A percentile compares a stretch with the other conserved stretches of the same genome.
Evolutionary conservation across 1,284 basidiomycete species (phyloP).

Genomic region (Tylopilus sp.): DNA sequence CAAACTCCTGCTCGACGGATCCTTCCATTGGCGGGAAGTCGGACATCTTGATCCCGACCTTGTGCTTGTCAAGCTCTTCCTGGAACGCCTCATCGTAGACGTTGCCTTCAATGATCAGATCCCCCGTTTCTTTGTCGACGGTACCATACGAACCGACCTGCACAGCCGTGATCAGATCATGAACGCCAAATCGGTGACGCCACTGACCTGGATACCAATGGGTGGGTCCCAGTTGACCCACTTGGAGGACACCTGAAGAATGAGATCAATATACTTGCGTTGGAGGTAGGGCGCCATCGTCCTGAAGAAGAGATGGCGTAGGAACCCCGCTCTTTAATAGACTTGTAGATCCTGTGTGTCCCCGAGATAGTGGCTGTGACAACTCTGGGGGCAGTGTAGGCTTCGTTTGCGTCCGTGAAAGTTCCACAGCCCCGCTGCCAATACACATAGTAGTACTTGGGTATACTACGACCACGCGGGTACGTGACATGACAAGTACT

Average conservation of each 20-base stretch:
- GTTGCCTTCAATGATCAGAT: slow-evolving; percentile 25
- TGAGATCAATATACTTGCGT: slow-evolving; percentile 33
- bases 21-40: slow-evolving; percentile 18
- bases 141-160: slow-evolving; percentile 31
- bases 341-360: not conserved
- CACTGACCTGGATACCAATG: slow-evolving; percentile 19
- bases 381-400: not conserved
- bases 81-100: slow-evolving; percentile 30
- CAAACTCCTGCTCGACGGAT: slow-evolving; percentile 22
- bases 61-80: slow-evolving; percentile 15
- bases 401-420: no score
- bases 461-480: no score
- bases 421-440: no score
- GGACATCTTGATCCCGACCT: slow-evolving; percentile 15
- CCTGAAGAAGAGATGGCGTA: not conserved
- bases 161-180: not conserved
- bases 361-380: not conserved
- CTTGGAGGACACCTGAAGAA: slow-evolving; percentile 23
- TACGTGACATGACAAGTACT: no score
- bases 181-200: not conserved
- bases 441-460: no score
- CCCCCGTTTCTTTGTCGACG: slow-evolving; percentile 23
- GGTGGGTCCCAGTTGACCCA: slow-evolving; percentile 32
- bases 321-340: not conserved
- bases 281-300: slow-evolving; percentile 11